Conservation (phyloP, 78 protist species). For the Chrysochromulina parva region DNA sequence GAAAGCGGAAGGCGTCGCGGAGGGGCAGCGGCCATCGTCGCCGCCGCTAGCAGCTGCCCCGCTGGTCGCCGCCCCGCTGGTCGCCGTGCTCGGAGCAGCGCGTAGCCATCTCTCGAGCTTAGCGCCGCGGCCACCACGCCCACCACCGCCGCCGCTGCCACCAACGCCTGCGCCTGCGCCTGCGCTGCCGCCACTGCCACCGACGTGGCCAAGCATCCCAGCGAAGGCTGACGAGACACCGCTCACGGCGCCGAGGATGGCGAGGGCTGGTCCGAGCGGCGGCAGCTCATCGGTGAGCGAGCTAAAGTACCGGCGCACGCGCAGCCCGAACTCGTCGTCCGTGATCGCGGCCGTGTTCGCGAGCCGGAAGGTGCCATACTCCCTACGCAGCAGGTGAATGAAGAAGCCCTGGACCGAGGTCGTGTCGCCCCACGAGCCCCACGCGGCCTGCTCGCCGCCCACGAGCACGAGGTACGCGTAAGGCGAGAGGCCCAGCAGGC, state of each 20-base stretch:
- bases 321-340: neutral
- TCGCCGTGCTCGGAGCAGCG: too few species aligned
- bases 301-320: neutral
- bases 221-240: too few species aligned
- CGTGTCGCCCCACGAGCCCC: conserved; percentile 45
- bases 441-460: neutral
- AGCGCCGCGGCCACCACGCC: too few species aligned
- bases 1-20: too few species aligned
- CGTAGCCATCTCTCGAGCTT: too few species aligned
- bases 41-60: too few species aligned
- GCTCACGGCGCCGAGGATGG: neutral
- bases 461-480: conserved; percentile 45
- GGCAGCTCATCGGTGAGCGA: neutral
- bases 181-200: too few species aligned
- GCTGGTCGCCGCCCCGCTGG: too few species aligned
- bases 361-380: conserved; percentile 59
- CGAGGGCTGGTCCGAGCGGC: neutral
- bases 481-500: conserved; percentile 64
- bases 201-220: too few species aligned
- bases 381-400: conserved; percentile 73
- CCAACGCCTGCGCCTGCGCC: too few species aligned
- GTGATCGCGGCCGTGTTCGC: neutral
- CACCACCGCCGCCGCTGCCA: too few species aligned
- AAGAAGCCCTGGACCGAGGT: conserved; percentile 61
- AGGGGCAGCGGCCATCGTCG: too few species aligned